phyloP scores from a whole-genome alignment of 306 rosid genomes.

The Vachellia pachyceras region DNA sequence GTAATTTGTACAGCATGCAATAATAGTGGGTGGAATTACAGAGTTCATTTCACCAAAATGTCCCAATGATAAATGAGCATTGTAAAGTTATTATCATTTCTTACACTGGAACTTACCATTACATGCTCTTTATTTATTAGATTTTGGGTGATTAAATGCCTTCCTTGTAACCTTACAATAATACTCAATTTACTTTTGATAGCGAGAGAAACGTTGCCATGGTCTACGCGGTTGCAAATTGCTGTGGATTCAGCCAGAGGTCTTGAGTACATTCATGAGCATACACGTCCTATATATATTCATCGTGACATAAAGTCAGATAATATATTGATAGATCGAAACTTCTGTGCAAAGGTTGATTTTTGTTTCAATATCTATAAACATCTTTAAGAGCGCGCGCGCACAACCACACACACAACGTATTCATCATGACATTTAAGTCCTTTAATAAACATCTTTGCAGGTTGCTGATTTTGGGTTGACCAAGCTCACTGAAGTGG shows the following conservation, averaged over 20 bases:
- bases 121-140: too few species aligned
- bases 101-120: too few species aligned
- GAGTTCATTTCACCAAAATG: too few species aligned
- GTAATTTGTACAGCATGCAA: too few species aligned
- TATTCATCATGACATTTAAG: not conserved
- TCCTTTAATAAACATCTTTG: conserved; percentile 11
- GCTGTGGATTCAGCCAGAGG: conserved; percentile 56
- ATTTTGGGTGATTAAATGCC: conserved; percentile 10
- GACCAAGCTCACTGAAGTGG: conserved; percentile 64
- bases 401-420: too few species aligned
- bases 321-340: conserved; percentile 84
- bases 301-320: conserved; percentile 97
- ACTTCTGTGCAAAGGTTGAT: conserved; percentile 87
- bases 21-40: too few species aligned
- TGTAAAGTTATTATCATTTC: too few species aligned
- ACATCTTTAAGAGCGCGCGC: too few species aligned
- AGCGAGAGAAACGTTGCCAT: conserved; percentile 77
- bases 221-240: conserved; percentile 91
- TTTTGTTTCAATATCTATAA: conserved; percentile 9
- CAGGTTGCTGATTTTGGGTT: conserved; percentile 78
- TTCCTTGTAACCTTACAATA: too few species aligned
- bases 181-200: conserved; percentile 27
- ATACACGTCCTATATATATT: conserved; percentile 92
- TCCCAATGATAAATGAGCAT: too few species aligned
- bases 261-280: conserved; percentile 96